These are phyloP conservation scores for Aurantiochytrium sp. DNA, from an alignment of 108 stramenopile genomes.

Conservation along the genomic window DNA sequence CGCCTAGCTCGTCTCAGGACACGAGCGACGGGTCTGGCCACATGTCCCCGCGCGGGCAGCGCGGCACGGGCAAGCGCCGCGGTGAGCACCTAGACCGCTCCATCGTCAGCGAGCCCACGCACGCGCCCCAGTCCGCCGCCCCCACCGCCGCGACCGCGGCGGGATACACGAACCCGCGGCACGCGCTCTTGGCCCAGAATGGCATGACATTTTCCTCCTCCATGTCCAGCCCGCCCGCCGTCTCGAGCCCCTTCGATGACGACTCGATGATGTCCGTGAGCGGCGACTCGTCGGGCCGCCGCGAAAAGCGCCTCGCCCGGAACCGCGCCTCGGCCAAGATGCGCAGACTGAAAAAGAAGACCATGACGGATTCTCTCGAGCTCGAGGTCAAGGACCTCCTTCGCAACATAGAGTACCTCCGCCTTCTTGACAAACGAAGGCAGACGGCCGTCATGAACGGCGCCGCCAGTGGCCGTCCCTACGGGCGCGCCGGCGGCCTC, in stretches of 20 bases:
- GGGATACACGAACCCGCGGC: neutral
- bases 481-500: neutral
- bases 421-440: neutral
- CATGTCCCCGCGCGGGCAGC: neutral
- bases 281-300: neutral
- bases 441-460: neutral
- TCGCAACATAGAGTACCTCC: neutral
- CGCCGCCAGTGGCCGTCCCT: neutral
- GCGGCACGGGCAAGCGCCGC: neutral
- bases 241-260: neutral
- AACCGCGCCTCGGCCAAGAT: conserved; percentile 33
- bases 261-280: neutral
- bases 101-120: neutral
- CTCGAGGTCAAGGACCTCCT: conserved; percentile 22
- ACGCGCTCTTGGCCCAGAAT: neutral
- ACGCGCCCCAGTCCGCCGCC: no score
- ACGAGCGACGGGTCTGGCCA: neutral
- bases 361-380: neutral
- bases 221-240: neutral
- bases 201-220: neutral
- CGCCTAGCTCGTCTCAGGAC: neutral
- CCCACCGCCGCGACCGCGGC: neutral
- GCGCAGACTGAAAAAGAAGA: conserved; percentile 12
- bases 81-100: neutral
- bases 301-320: neutral